phyloP scores from a whole-genome alignment of 495 filamentous ascomycete species.

The Annulohypoxylon maeteangense region DNA sequence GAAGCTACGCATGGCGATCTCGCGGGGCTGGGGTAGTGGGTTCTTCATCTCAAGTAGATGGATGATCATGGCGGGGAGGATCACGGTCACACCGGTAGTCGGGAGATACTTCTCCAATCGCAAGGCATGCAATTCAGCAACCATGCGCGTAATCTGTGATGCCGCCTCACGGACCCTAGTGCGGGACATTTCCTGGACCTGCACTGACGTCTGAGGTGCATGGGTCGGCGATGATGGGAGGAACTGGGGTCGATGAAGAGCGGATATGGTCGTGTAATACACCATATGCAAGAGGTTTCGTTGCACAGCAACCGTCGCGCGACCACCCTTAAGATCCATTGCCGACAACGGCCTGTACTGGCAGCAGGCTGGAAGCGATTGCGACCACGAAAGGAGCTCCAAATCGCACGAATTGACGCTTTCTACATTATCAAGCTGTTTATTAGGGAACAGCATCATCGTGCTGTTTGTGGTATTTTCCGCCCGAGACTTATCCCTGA shows the following conservation, averaged over 20 bases:
- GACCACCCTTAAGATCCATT: constrained; percentile 56
- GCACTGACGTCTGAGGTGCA: constrained; percentile 61
- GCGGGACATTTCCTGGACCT: constrained; percentile 80
- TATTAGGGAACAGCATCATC: constrained; percentile 91
- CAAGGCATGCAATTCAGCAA: constrained; percentile 72
- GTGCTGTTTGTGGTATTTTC: constrained; percentile 79
- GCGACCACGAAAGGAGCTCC: constrained; percentile 77
- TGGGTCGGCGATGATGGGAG: constrained; percentile 74
- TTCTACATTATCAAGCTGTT: constrained; percentile 78
- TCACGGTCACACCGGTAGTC: constrained; percentile 87
- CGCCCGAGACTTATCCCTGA: constrained; percentile 75
- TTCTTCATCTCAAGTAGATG: constrained; percentile 90
- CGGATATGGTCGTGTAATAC: constrained; percentile 86
- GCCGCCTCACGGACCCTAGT: constrained; percentile 82
- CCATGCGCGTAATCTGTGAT: constrained; percentile 81
- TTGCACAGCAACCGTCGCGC: constrained; percentile 70
- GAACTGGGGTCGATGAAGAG: constrained; percentile 87
- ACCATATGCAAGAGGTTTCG: constrained; percentile 86
- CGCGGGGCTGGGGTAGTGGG: constrained; percentile 71
- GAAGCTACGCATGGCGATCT: constrained; percentile 78
- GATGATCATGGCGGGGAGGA: constrained; percentile 90
- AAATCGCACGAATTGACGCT: constrained; percentile 77
- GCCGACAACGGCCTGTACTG: constrained; percentile 64
- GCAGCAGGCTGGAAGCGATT: constrained; percentile 73
- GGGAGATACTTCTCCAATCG: constrained; percentile 81